Conservation (phyloP, 2,329 filamentous ascomycete species). For the Podosphaera fusca region DNA sequence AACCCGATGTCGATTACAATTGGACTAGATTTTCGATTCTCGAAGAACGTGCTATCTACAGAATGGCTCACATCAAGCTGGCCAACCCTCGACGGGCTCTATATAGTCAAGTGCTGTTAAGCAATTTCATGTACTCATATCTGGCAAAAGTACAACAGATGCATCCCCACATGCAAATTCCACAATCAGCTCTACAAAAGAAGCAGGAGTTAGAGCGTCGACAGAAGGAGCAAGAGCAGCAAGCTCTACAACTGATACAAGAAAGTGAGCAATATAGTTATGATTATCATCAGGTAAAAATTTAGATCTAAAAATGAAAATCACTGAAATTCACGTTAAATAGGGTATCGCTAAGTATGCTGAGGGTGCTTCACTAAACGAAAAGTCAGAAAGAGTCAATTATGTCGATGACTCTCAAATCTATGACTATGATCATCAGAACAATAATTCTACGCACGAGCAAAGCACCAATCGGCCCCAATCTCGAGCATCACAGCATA, state of each 20-base stretch:
- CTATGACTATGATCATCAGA: slow-evolving; percentile 24
- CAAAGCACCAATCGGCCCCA: slow-evolving; percentile 14
- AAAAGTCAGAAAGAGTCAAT: slow-evolving; percentile 18
- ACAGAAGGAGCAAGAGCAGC: slow-evolving; percentile 20
- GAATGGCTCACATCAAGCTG: slow-evolving; percentile 96
- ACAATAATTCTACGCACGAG: slow-evolving; percentile 16
- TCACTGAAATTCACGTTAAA: slow-evolving; percentile 4
- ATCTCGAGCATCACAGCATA: slow-evolving; percentile 16
- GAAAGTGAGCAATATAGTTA: slow-evolving; percentile 17
- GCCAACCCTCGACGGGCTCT: slow-evolving; percentile 86
- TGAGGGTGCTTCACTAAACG: slow-evolving; percentile 13
- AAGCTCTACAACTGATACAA: slow-evolving; percentile 14
- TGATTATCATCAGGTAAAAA: slow-evolving; percentile 17
- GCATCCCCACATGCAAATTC: slow-evolving; percentile 86
- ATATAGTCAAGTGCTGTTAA: slow-evolving; percentile 83
- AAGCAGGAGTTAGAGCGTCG: slow-evolving; percentile 33
- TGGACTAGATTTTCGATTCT: slow-evolving; percentile 91
- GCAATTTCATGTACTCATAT: slow-evolving; percentile 99
- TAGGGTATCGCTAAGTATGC: slow-evolving; percentile 17
- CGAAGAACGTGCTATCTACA: slow-evolving; percentile 89
- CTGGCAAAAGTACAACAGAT: slow-evolving; percentile 96
- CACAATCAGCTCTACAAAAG: slow-evolving; percentile 54
- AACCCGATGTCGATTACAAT: slow-evolving; percentile 79
- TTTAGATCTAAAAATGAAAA: neutral
- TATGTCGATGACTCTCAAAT: slow-evolving; percentile 26